phyloP scores from a whole-genome alignment of 2,329 filamentous ascomycete species.

The Talaromyces atroroseus region DNA sequence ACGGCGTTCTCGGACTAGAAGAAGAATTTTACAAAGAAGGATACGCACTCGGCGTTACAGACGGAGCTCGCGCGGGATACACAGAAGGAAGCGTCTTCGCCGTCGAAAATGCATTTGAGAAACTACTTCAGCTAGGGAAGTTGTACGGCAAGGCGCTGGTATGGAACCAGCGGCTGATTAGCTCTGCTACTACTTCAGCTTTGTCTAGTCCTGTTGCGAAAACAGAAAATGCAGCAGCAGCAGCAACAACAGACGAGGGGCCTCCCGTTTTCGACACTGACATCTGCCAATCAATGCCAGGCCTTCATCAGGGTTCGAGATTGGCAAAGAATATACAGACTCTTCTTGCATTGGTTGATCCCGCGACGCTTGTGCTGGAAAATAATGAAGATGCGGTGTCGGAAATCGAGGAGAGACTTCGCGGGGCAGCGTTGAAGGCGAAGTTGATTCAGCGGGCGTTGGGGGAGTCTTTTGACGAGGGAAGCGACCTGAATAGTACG shows the following conservation, averaged over 20 bases:
- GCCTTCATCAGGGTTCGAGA: conserved; percentile 54
- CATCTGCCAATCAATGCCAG: conserved; percentile 38
- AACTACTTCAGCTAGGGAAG: conserved; percentile 74
- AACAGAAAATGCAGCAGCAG: not conserved
- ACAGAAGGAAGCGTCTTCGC: conserved; percentile 88
- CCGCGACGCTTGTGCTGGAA: conserved; percentile 66
- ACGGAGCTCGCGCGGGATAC: conserved; percentile 71
- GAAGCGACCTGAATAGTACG: conserved; percentile 12
- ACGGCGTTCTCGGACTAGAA: conserved; percentile 55
- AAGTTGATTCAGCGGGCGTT: conserved; percentile 76
- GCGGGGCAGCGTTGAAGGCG: conserved; percentile 73
- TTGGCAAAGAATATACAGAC: conserved; percentile 70
- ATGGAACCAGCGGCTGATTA: conserved; percentile 67
- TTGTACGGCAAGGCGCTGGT: conserved; percentile 72
- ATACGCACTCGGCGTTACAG: conserved; percentile 65
- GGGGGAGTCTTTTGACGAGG: conserved; percentile 40
- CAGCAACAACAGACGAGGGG: not conserved
- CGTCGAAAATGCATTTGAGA: conserved; percentile 88
- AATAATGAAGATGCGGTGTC: conserved; percentile 87
- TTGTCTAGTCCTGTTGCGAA: not conserved
- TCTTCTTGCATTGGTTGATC: conserved; percentile 73
- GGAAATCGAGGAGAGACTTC: conserved; percentile 84
- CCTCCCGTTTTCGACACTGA: conserved; percentile 20
- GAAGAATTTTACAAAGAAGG: conserved; percentile 76
- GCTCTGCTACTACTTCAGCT: not conserved